These are phyloP conservation scores for Dioscorea dumetorum DNA, from an alignment of 106 monocot genomes.

Conservation along the genomic window DNA sequence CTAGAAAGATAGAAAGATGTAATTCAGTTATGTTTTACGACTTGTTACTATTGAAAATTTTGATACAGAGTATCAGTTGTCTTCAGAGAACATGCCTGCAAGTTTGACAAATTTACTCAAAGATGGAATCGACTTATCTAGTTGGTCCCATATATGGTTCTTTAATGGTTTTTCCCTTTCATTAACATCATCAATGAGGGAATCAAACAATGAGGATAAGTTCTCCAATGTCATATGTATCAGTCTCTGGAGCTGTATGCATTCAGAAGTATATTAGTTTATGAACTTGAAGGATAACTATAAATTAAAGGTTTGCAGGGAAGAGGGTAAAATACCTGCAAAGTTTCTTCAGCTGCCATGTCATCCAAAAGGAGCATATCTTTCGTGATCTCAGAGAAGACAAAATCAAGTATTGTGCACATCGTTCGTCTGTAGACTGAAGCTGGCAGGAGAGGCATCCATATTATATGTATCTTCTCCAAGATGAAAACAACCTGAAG, in stretches of 20 bases:
- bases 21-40: background rate
- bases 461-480: conserved; percentile 80
- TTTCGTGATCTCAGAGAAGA: conserved; percentile 67
- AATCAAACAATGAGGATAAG: conserved; percentile 51
- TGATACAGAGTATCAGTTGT: background rate
- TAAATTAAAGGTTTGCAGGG: background rate
- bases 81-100: conserved; percentile 39
- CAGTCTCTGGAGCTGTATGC: conserved; percentile 70
- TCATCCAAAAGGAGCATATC: conserved; percentile 92
- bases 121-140: conserved; percentile 56
- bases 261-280: background rate
- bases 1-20: conserved; percentile 26
- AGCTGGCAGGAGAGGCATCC: conserved; percentile 60
- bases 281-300: background rate
- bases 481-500: conserved; percentile 72
- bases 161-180: conserved; percentile 25
- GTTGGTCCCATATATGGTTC: conserved; percentile 11
- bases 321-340: conserved; percentile 57
- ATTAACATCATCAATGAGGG: conserved; percentile 26
- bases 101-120: conserved; percentile 73
- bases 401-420: conserved; percentile 44
- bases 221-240: conserved; percentile 75
- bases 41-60: conserved; percentile 1
- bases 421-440: conserved; percentile 69
- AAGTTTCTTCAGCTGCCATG: conserved; percentile 90